phyloP scores from a whole-genome alignment of 306 rosid genomes.

The Dryas drummondii region DNA sequence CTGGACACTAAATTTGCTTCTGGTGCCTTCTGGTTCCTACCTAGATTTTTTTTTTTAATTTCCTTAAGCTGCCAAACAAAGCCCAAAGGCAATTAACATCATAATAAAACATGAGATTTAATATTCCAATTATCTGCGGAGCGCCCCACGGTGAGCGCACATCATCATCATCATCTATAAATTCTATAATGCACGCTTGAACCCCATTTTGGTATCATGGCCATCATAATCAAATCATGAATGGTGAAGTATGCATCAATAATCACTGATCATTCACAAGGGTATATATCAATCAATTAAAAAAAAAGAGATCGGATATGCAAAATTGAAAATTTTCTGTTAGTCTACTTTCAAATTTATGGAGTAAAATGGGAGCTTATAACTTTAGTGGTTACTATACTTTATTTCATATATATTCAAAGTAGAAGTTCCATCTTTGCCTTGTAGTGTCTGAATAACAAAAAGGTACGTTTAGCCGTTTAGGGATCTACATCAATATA shows the following conservation, averaged over 20 bases:
- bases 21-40: not conserved
- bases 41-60: not conserved
- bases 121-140: not conserved
- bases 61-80: not conserved
- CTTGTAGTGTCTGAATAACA: too few species aligned
- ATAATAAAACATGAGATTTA: not conserved
- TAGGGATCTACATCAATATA: too few species aligned
- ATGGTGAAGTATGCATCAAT: not conserved
- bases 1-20: not conserved
- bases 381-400: too few species aligned
- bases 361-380: too few species aligned
- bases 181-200: slow-evolving; percentile 12
- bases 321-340: too few species aligned
- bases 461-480: too few species aligned
- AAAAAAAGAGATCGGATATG: too few species aligned
- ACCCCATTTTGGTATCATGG: slow-evolving; percentile 5
- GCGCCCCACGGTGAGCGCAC: not conserved
- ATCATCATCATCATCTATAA: slow-evolving; percentile 7
- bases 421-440: too few species aligned
- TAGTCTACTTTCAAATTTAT: too few species aligned
- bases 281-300: too few species aligned
- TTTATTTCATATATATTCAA: too few species aligned
- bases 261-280: too few species aligned
- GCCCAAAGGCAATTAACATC: not conserved
- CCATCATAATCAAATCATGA: slow-evolving; percentile 16